phyloP scores from a whole-genome alignment of 2,329 filamentous ascomycete genomes.

The Penicillium sp. region DNA sequence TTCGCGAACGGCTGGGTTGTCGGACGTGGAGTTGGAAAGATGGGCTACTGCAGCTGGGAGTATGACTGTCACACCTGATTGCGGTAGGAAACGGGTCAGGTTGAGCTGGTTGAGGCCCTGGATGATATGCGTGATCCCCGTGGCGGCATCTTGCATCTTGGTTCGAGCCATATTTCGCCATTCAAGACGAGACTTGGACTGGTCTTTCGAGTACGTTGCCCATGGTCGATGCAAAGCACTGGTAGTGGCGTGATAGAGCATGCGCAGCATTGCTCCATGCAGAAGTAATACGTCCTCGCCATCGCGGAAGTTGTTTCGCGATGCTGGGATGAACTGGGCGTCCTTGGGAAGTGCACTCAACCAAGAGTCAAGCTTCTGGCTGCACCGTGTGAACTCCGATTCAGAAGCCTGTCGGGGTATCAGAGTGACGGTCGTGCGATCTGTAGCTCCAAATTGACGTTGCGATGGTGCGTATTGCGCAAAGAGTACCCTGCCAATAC shows the following conservation, averaged over 20 bases:
- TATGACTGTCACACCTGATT: slow-evolving; percentile 82
- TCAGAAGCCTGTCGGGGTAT: slow-evolving; percentile 80
- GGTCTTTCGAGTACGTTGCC: slow-evolving; percentile 63
- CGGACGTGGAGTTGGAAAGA: slow-evolving; percentile 80
- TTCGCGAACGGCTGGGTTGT: slow-evolving; percentile 68
- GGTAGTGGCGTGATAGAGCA: slow-evolving; percentile 89
- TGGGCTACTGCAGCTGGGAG: slow-evolving; percentile 88
- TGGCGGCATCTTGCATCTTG: slow-evolving; percentile 79
- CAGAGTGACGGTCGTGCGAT: slow-evolving; percentile 76
- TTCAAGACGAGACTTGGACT: slow-evolving; percentile 50
- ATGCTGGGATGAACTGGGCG: slow-evolving; percentile 69
- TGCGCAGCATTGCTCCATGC: slow-evolving; percentile 81
- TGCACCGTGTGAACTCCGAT: slow-evolving; percentile 74
- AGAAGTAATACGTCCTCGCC: slow-evolving; percentile 58
- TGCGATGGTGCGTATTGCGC: slow-evolving; percentile 87
- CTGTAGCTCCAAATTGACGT: slow-evolving; percentile 68
- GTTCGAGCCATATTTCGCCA: slow-evolving; percentile 73
- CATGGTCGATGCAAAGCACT: slow-evolving; percentile 86
- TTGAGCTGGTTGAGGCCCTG: slow-evolving; percentile 70
- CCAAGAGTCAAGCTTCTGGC: slow-evolving; percentile 76
- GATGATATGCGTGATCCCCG: slow-evolving; percentile 78
- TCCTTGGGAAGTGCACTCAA: slow-evolving; percentile 67
- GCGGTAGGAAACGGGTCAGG: slow-evolving; percentile 76
- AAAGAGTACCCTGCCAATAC: slow-evolving; percentile 81
- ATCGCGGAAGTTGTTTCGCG: slow-evolving; percentile 59